Conservation (phyloP, 768 basidiomycete genomes). For the Lactarius pseudohatsudake region DNA sequence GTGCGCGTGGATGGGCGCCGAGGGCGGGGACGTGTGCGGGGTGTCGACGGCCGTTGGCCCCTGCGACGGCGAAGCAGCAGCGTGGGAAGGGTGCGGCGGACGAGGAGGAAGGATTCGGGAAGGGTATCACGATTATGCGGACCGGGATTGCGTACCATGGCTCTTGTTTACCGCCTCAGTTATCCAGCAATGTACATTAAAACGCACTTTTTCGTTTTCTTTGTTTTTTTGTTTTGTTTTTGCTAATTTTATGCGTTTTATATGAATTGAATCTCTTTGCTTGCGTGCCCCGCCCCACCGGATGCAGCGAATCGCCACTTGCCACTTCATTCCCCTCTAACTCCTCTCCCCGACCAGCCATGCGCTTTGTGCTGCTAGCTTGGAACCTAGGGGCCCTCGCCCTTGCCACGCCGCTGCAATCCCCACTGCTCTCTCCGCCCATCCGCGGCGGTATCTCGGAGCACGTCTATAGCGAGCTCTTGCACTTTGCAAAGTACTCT, state of each 20-base stretch:
- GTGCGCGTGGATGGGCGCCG: constrained; percentile 61
- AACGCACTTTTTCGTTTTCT: constrained; percentile 9
- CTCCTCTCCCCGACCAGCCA: neutral
- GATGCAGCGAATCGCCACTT: neutral
- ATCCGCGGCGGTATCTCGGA: constrained; percentile 4
- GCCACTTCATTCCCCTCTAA: neutral
- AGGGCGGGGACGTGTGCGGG: constrained; percentile 47
- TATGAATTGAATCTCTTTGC: neutral
- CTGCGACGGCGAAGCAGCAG: constrained; percentile 13
- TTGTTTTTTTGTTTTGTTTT: neutral
- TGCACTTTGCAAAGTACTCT: constrained; percentile 49
- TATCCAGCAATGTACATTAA: constrained; percentile 35
- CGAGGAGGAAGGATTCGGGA: constrained; percentile 21
- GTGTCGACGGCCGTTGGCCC: constrained; percentile 52
- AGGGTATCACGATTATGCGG: constrained; percentile 50
- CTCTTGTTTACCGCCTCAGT: constrained; percentile 39
- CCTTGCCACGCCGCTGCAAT: neutral
- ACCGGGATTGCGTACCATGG: constrained; percentile 61
- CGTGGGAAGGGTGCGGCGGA: constrained; percentile 19
- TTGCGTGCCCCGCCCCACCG: neutral
- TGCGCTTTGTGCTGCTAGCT: constrained; percentile 6
- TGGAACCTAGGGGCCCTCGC: neutral
- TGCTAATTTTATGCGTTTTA: constrained; percentile 1
- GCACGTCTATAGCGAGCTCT: constrained; percentile 41
- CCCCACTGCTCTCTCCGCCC: neutral